Conservation (phyloP, 1,284 basidiomycete genomes). For the Inonotus obliquus region DNA sequence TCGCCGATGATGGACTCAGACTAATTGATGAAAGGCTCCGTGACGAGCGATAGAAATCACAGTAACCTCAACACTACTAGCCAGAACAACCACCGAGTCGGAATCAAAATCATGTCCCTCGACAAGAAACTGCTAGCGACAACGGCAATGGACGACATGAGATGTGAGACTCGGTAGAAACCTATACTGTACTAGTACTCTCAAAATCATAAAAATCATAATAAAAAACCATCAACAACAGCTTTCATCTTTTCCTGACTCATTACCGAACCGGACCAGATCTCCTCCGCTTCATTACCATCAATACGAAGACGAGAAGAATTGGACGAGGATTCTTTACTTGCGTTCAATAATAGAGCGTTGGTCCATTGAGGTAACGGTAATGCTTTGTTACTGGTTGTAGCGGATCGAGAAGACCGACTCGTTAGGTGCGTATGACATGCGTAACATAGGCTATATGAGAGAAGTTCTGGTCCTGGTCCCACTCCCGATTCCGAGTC, state of each 20-base stretch:
- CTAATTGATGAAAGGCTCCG: too few relatives aligned
- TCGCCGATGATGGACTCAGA: too few relatives aligned
- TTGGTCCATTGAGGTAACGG: conserved; percentile 37
- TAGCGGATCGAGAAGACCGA: conserved; percentile 25
- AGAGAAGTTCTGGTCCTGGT: conserved; percentile 28
- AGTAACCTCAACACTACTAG: too few relatives aligned
- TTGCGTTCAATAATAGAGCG: conserved; percentile 1
- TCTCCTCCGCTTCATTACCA: conserved; percentile 15
- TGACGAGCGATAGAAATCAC: too few relatives aligned
- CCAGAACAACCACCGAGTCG: too few relatives aligned
- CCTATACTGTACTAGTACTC: too few relatives aligned
- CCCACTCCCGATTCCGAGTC: conserved; percentile 4
- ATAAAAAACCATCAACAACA: conserved; percentile 33
- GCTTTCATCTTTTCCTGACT: conserved; percentile 28
- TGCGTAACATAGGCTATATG: conserved; percentile 61
- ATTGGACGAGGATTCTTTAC: neutral
- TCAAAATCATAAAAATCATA: too few relatives aligned
- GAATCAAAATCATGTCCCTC: too few relatives aligned
- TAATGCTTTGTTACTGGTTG: conserved; percentile 12
- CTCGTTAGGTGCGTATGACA: conserved; percentile 72
- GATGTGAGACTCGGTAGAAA: too few relatives aligned
- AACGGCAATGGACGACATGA: too few relatives aligned
- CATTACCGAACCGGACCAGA: conserved; percentile 24
- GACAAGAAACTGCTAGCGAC: too few relatives aligned
- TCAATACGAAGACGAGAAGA: too few relatives aligned